Percentiles rank a stretch among this genome's conserved stretches.
Conservation (phyloP, 208 protist species). For the Spironucleus salmonicida region DNA sequence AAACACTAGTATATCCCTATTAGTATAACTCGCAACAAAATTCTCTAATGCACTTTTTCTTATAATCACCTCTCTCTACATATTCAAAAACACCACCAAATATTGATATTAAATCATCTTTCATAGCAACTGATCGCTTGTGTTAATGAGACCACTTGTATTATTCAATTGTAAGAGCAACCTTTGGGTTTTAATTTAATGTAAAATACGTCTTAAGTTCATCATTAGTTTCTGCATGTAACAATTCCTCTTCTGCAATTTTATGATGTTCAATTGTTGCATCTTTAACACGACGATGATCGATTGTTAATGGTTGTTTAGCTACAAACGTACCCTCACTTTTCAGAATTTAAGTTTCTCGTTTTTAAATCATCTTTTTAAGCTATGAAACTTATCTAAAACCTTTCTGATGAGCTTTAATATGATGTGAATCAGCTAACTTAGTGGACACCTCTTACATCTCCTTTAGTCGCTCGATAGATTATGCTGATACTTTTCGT, state of each 20-base stretch:
- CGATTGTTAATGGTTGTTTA: no score
- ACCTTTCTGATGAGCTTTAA: no score
- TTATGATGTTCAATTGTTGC: neutral
- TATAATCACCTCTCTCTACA: neutral
- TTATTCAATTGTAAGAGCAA: neutral
- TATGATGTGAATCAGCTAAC: no score
- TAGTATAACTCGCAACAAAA: neutral
- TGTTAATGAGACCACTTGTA: neutral
- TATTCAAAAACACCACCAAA: neutral
- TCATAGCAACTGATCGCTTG: neutral
- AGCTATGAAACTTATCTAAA: no score
- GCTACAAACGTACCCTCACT: no score
- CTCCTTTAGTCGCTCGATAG: no score
- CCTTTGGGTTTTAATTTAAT: neutral
- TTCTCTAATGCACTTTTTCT: no score
- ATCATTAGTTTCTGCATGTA: constrained; percentile 25
- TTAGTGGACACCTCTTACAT: no score
- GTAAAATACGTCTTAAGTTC: constrained; percentile 12
- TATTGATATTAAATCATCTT: neutral
- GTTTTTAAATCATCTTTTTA: no score
- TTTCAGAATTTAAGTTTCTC: no score
- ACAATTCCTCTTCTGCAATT: neutral
- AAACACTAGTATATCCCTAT: neutral
- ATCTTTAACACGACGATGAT: neutral
- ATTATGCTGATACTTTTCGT: no score